These are phyloP conservation scores for Ceraceosorus guamensis DNA, from an alignment of 1,284 basidiomycete species.

Conservation along the genomic window DNA sequence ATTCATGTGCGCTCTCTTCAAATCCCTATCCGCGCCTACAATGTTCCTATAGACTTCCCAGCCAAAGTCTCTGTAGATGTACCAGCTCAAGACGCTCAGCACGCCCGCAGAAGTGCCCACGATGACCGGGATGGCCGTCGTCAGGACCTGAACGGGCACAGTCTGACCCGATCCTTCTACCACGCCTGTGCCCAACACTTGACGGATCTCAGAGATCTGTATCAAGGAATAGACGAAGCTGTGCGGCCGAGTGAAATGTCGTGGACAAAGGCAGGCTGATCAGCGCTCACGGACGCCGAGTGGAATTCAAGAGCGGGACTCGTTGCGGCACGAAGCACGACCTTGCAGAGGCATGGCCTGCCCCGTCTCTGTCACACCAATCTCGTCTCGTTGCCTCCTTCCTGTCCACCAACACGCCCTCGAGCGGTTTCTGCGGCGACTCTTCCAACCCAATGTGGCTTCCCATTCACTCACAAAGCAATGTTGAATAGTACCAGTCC, in stretches of 20 bases:
- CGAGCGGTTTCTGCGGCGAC: no score
- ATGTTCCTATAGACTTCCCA: constrained; percentile 40
- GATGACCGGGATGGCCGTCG: constrained; percentile 34
- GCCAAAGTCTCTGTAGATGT: constrained; percentile 35
- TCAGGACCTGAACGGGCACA: constrained; percentile 37
- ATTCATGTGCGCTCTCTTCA: constrained; percentile 28
- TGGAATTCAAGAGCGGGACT: no score
- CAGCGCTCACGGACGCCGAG: no score
- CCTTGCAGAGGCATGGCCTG: no score
- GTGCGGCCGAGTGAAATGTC: background rate
- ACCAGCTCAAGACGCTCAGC: constrained; percentile 28
- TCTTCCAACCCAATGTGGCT: no score
- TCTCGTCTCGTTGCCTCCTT: no score
- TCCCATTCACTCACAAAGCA: constrained; percentile 24
- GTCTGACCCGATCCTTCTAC: constrained; percentile 26
- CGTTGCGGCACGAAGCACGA: no score
- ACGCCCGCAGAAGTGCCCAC: constrained; percentile 25
- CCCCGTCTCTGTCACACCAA: no score
- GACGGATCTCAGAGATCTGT: constrained; percentile 37
- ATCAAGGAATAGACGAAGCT: constrained; percentile 30
- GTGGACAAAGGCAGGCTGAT: background rate
- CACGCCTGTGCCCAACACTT: constrained; percentile 34
- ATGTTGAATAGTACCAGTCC: constrained; percentile 34
- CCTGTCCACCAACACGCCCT: no score
- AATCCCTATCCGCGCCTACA: constrained; percentile 30